Evolutionary conservation across 192 early-diverging fungal genomes (phyloP).

Genomic region (Linnemannia hyalina): DNA sequence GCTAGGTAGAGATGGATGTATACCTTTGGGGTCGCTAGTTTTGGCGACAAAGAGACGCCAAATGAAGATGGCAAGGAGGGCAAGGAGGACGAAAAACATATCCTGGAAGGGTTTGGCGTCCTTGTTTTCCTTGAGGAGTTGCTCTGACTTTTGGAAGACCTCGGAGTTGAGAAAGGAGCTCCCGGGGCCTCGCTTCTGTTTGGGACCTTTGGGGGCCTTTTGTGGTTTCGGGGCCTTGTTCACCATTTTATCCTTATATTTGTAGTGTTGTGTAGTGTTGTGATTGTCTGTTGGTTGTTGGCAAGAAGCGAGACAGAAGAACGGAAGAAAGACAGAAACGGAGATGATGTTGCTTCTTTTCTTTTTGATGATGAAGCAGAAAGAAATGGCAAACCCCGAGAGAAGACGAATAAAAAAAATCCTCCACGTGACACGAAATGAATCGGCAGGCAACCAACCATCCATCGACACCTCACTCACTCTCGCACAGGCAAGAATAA

Average conservation of each 20-base stretch:
- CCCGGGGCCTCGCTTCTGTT: slow-evolving; percentile 7
- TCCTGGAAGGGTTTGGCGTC: slow-evolving; percentile 49
- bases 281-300: not conserved
- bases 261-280: not conserved
- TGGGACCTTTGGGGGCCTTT: slow-evolving; percentile 34
- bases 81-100: slow-evolving; percentile 28
- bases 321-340: not conserved
- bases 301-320: not conserved
- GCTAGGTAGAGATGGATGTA: not conserved
- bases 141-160: slow-evolving; percentile 22
- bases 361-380: not conserved
- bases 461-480: not conserved
- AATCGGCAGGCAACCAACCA: no score
- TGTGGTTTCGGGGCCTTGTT: slow-evolving; percentile 41
- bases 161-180: slow-evolving; percentile 24
- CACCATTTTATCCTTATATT: slow-evolving; percentile 7
- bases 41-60: slow-evolving; percentile 38
- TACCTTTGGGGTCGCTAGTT: slow-evolving; percentile 26
- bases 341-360: not conserved
- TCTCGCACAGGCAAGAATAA: not conserved
- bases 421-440: not conserved
- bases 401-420: not conserved
- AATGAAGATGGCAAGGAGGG: slow-evolving; percentile 33
- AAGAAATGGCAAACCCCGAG: not conserved
- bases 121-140: slow-evolving; percentile 25